Evolutionary conservation across 441 rosid genomes (phyloP).

Genomic region (Adansonia gregorii): DNA sequence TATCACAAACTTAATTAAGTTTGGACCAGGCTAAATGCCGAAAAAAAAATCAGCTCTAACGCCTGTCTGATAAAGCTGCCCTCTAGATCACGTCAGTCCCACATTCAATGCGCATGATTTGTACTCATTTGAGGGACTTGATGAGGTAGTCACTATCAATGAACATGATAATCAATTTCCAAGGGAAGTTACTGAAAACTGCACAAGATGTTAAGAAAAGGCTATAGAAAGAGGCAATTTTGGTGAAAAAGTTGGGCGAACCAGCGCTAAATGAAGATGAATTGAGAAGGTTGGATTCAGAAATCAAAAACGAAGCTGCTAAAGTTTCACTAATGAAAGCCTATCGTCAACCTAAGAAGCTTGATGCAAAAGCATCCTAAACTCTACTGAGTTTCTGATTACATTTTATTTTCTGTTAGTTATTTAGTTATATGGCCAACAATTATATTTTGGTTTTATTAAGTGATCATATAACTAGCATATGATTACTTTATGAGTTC

Average conservation of each 20-base stretch:
- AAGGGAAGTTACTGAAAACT: background rate
- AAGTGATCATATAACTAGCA: constrained; percentile 1
- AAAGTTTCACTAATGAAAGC: constrained; percentile 1
- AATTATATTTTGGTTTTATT: constrained; percentile 11
- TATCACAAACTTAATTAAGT: background rate
- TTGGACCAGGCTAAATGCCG: background rate
- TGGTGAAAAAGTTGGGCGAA: background rate
- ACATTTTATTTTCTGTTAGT: background rate
- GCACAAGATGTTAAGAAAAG: background rate
- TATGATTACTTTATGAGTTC: background rate
- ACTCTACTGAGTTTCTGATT: background rate
- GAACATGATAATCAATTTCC: constrained; percentile 10
- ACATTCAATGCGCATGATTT: background rate
- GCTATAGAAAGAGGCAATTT: constrained; percentile 17
- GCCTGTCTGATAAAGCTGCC: background rate
- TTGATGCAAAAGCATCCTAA: constrained; percentile 11
- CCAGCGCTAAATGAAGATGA: constrained; percentile 6
- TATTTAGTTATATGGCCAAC: constrained; percentile 12
- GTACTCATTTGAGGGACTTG: background rate
- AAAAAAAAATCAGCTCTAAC: constrained; percentile 15
- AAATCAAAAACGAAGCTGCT: constrained; percentile 14
- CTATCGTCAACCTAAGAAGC: background rate
- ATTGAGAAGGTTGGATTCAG: background rate
- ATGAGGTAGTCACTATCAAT: background rate
- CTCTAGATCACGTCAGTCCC: constrained; percentile 8